Evolutionary conservation across 2,329 filamentous ascomycete genomes (phyloP).

Genomic region (Truncatella angustata): DNA sequence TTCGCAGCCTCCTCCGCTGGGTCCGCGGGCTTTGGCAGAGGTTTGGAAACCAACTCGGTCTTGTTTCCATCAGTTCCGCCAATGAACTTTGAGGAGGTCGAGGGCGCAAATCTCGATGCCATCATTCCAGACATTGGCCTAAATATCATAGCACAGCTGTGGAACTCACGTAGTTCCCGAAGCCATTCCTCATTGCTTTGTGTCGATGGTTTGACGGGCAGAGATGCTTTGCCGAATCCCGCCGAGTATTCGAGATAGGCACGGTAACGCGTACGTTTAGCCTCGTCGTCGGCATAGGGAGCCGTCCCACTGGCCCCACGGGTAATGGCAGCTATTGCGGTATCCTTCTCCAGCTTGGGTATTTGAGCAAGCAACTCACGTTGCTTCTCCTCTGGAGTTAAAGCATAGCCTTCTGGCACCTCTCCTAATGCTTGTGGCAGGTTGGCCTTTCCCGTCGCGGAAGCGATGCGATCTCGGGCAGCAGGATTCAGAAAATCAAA

Average conservation of each 20-base stretch:
- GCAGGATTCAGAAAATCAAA: constrained; percentile 87
- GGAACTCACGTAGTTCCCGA: constrained; percentile 76
- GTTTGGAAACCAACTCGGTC: constrained; percentile 38
- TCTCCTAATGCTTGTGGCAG: constrained; percentile 78
- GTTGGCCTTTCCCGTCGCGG: constrained; percentile 71
- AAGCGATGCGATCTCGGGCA: constrained; percentile 72
- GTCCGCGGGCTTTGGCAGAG: constrained; percentile 60
- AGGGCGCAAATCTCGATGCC: constrained; percentile 86
- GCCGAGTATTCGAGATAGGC: constrained; percentile 77
- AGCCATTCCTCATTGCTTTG: constrained; percentile 70
- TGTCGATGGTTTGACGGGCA: constrained; percentile 37
- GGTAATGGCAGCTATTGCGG: constrained; percentile 66
- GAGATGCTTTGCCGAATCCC: constrained; percentile 57
- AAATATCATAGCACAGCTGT: constrained; percentile 67
- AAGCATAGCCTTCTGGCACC: constrained; percentile 61
- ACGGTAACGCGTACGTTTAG: constrained; percentile 78
- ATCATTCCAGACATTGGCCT: constrained; percentile 89
- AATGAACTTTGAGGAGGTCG: constrained; percentile 35
- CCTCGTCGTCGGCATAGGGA: constrained; percentile 81
- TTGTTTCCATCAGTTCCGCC: constrained; percentile 16
- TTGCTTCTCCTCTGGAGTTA: constrained; percentile 62
- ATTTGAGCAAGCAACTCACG: constrained; percentile 58
- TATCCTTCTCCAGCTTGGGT: constrained; percentile 64
- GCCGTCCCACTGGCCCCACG: constrained; percentile 60
- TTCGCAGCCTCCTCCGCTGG: constrained; percentile 83